Evolutionary conservation across 805 yeast species (phyloP), one percentile per base, ranked within the genome.

Genomic region (Yamadazyma sp.): DNA sequence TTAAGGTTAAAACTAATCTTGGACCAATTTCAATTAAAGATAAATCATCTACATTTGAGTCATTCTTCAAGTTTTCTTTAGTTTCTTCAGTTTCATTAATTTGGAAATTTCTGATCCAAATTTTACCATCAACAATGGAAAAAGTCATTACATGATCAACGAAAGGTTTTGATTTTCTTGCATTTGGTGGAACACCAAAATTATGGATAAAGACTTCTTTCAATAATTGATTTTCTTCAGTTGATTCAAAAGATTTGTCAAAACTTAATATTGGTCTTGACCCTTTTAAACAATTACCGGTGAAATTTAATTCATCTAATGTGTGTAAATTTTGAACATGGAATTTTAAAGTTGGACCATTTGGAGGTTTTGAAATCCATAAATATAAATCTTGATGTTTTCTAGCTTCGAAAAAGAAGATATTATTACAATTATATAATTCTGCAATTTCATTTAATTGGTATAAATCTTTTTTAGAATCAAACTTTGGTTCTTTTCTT

Each of bases 401-500:
- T 68, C 98, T 82, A 36, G 95, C 86, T 64, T 93, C 98, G 58
- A 93, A 93, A 59, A 84, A 93, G 58, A 88, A 69, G 48, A 93
- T 77, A 58, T 93, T 93, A 66, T 93, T 93, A 74, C 98, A 93
- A 72, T 93, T 93, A 76, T 91, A 88, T 45, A 93, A 70, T 55
- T 93, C 98, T 3, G 98, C 98, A 43, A 89, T 84, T 67, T 93
- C 98, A 55, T 93, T 93, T 41, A 93, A 73, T 59, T 88, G 91
- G 57, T 77, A 76, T 44, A 91, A 73, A 59, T 86, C 86, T 58
- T 89, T 86, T 65, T 93, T 93, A 39, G 89, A 82, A 62, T 93
- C 98, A 53, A 91, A 74, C 59, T 93, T 93, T 42, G 97, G 95
- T 65, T 93, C 98, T 56, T 89, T 91, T 60, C 96, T 80, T 27